These are phyloP conservation scores for Aethionema arabicum DNA, from an alignment of 345 rosid genomes.

Conservation along the genomic window DNA sequence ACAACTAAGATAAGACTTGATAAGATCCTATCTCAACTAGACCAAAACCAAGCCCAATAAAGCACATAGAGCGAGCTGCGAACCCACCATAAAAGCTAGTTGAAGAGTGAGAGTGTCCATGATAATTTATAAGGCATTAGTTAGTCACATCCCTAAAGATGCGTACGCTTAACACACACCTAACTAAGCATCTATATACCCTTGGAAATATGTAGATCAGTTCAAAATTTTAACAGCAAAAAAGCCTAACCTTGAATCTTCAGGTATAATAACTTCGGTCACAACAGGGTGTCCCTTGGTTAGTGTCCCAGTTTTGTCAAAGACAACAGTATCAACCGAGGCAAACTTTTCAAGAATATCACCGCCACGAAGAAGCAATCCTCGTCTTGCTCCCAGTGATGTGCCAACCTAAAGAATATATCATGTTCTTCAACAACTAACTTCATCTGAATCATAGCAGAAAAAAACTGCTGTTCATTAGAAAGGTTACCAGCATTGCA, in stretches of 20 bases:
- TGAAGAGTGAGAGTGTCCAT: too few species aligned
- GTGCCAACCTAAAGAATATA: slow-evolving; percentile 69
- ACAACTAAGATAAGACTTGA: too few species aligned
- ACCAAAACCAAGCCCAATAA: too few species aligned
- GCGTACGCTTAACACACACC: neutral
- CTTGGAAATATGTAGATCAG: slow-evolving; percentile 7
- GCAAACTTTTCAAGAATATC: slow-evolving; percentile 85
- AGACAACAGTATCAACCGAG: slow-evolving; percentile 71
- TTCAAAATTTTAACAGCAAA: neutral
- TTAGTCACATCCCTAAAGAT: neutral
- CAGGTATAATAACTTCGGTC: slow-evolving; percentile 56
- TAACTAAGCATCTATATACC: slow-evolving; percentile 12
- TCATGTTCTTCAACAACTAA: slow-evolving; percentile 22
- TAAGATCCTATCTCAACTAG: too few species aligned
- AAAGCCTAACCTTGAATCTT: slow-evolving; percentile 54
- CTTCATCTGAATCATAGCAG: slow-evolving; percentile 14
- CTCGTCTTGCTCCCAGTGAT: slow-evolving; percentile 91
- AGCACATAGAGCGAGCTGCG: too few species aligned
- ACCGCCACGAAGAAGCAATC: slow-evolving; percentile 94
- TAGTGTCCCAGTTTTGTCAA: slow-evolving; percentile 95
- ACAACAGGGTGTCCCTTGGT: slow-evolving; percentile 92
- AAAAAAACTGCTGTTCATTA: slow-evolving; percentile 12
- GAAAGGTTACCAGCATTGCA: slow-evolving; percentile 77
- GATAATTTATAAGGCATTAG: too few species aligned
- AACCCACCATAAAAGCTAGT: too few species aligned